Conservation (phyloP, 148 eudicot genomes). For the Diospyros kaki region DNA sequence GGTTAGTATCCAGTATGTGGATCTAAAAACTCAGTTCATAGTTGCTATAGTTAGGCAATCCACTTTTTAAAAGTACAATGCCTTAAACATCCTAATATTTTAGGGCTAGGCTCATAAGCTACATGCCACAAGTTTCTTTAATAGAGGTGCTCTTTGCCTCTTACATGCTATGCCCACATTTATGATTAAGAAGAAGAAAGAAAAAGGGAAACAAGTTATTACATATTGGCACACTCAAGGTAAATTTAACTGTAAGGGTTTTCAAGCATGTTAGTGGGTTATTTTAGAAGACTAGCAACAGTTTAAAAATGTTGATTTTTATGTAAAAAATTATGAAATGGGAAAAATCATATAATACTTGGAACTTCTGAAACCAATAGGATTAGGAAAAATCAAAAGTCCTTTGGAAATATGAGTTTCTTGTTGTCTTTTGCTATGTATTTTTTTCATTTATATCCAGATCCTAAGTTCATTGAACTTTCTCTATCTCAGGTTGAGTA, state of each 20-base stretch:
- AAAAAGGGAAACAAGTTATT: not conserved
- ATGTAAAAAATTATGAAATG: no score
- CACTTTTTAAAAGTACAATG: not conserved
- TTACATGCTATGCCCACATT: not conserved
- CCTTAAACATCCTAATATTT: not conserved
- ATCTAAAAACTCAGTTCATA: not conserved
- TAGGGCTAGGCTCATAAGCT: not conserved
- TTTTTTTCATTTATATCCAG: not conserved
- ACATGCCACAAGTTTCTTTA: not conserved
- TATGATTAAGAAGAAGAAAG: not conserved
- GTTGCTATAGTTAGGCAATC: not conserved
- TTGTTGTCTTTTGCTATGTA: not conserved
- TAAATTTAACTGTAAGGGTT: not conserved
- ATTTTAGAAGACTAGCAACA: not conserved
- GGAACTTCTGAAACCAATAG: not conserved
- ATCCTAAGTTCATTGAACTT: not conserved
- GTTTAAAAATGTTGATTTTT: not conserved
- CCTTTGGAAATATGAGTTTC: not conserved
- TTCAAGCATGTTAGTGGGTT: not conserved
- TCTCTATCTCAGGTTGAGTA: constrained; percentile 61
- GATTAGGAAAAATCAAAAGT: not conserved
- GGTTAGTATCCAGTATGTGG: not conserved
- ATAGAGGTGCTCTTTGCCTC: not conserved
- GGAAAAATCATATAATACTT: no score
- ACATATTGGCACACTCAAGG: not conserved